phyloP scores from a whole-genome alignment of 805 yeast species.

The Wickerhamomyces bovis region DNA sequence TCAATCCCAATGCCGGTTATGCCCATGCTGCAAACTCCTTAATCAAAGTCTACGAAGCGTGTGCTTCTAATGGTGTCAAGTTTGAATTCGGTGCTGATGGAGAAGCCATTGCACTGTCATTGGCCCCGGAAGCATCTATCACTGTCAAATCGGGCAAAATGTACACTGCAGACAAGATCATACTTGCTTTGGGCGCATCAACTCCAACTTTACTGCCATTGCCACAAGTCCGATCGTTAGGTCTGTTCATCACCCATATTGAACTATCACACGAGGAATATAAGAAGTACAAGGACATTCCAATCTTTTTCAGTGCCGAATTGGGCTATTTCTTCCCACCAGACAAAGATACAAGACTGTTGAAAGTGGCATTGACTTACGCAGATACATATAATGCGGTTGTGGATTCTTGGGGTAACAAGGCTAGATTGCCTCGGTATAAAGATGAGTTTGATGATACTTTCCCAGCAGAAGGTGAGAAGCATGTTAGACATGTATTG shows the following conservation, averaged over 20 bases:
- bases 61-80: conserved; percentile 27
- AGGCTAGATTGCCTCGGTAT: conserved; percentile 32
- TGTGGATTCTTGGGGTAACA: conserved; percentile 9
- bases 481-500: conserved; percentile 25
- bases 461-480: conserved; percentile 27
- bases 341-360: conserved; percentile 28
- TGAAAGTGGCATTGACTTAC: conserved; percentile 32
- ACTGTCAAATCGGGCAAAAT: conserved; percentile 22
- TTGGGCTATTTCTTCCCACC: conserved; percentile 45
- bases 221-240: conserved; percentile 30
- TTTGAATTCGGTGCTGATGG: conserved; percentile 31
- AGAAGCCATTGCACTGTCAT: conserved; percentile 12
- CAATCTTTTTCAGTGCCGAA: conserved; percentile 37
- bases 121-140: conserved; percentile 12
- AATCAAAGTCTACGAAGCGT: conserved; percentile 25
- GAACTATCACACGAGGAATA: conserved; percentile 31
- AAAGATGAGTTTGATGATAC: conserved; percentile 27
- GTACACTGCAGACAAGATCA: conserved; percentile 24
- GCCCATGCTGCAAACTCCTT: conserved; percentile 37
- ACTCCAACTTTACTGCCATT: conserved; percentile 30
- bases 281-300: conserved; percentile 30
- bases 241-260: conserved; percentile 33
- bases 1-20: conserved; percentile 37
- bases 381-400: conserved; percentile 24
- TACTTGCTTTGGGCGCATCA: conserved; percentile 34